A percentile compares a stretch with the other conserved stretches of the same genome.
phyloP scores from a whole-genome alignment of 805 yeast species.

The Saturnispora sanitii region DNA sequence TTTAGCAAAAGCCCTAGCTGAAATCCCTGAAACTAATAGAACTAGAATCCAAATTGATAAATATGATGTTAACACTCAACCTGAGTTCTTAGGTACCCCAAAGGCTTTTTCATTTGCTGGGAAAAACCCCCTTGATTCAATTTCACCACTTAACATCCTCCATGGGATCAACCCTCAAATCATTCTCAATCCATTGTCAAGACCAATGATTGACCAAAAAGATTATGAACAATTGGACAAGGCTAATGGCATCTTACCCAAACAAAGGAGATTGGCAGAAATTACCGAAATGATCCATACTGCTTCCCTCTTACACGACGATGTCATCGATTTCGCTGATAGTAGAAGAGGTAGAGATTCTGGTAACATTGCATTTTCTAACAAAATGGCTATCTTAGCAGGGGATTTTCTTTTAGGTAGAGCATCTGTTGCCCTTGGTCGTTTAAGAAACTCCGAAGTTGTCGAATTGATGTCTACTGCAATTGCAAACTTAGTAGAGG shows the following conservation, averaged over 20 bases:
- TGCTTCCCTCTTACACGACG: slow-evolving; percentile 91
- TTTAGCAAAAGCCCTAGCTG: slow-evolving; percentile 68
- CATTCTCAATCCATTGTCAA: slow-evolving; percentile 71
- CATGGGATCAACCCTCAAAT: slow-evolving; percentile 87
- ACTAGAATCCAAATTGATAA: slow-evolving; percentile 52
- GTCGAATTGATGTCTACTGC: slow-evolving; percentile 91
- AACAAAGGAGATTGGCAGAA: slow-evolving; percentile 91
- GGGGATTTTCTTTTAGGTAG: slow-evolving; percentile 94
- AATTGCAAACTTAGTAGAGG: slow-evolving; percentile 94
- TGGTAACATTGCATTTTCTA: slow-evolving; percentile 89
- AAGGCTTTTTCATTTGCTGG: slow-evolving; percentile 47
- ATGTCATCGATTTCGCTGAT: slow-evolving; percentile 86
- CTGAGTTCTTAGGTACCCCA: slow-evolving; percentile 51
- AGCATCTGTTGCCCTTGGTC: slow-evolving; percentile 91
- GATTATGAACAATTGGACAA: slow-evolving; percentile 38
- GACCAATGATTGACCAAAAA: slow-evolving; percentile 67
- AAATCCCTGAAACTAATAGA: slow-evolving; percentile 62
- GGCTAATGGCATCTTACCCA: slow-evolving; percentile 77
- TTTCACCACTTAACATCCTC: slow-evolving; percentile 73
- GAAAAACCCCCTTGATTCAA: slow-evolving; percentile 47
- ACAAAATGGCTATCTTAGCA: slow-evolving; percentile 94
- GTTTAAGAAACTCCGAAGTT: slow-evolving; percentile 93
- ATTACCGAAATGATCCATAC: slow-evolving; percentile 98
- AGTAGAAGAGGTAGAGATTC: slow-evolving; percentile 83
- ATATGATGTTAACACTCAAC: slow-evolving; percentile 57